phyloP scores from a whole-genome alignment of 2,329 filamentous ascomycete genomes.

The Arthrinium puccinioides region DNA sequence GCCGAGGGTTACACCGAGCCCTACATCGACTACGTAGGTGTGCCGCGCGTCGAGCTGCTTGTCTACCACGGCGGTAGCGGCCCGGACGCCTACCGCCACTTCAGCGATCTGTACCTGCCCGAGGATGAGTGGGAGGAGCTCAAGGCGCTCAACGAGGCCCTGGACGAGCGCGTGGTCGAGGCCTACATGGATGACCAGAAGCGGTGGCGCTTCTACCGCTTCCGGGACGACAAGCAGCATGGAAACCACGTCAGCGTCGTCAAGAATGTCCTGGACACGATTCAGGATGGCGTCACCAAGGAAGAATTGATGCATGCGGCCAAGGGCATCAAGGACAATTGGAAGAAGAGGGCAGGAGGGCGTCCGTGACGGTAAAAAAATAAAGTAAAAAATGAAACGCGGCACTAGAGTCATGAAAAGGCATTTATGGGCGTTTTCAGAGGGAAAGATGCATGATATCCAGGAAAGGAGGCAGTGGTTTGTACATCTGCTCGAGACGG shows the following conservation, averaged over 20 bases:
- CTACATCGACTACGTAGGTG: slow-evolving; percentile 71
- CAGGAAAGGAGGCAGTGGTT: no score
- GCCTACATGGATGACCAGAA: slow-evolving; percentile 71
- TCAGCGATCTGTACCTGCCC: slow-evolving; percentile 61
- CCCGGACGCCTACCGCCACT: slow-evolving; percentile 52
- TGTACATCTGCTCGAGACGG: no score
- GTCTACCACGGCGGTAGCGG: slow-evolving; percentile 56
- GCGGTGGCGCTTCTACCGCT: slow-evolving; percentile 80
- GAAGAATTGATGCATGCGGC: slow-evolving; percentile 68
- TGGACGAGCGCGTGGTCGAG: slow-evolving; percentile 87
- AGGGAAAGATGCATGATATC: no score
- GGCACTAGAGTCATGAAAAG: no score
- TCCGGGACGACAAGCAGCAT: slow-evolving; percentile 86
- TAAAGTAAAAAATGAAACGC: no score
- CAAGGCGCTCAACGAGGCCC: slow-evolving; percentile 63
- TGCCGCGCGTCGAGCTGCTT: slow-evolving; percentile 67
- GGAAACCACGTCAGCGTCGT: slow-evolving; percentile 86
- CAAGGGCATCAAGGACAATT: slow-evolving; percentile 66
- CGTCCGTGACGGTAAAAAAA: no score
- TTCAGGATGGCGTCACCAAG: slow-evolving; percentile 76
- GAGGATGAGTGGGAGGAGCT: slow-evolving; percentile 77
- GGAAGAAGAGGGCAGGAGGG: slow-evolving; percentile 73
- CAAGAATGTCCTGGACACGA: slow-evolving; percentile 80
- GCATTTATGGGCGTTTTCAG: no score
- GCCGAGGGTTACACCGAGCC: slow-evolving; percentile 56